These are phyloP conservation scores for Fraxinus platypoda DNA, from an alignment of 305 asterid genomes.

Conservation along the genomic window DNA sequence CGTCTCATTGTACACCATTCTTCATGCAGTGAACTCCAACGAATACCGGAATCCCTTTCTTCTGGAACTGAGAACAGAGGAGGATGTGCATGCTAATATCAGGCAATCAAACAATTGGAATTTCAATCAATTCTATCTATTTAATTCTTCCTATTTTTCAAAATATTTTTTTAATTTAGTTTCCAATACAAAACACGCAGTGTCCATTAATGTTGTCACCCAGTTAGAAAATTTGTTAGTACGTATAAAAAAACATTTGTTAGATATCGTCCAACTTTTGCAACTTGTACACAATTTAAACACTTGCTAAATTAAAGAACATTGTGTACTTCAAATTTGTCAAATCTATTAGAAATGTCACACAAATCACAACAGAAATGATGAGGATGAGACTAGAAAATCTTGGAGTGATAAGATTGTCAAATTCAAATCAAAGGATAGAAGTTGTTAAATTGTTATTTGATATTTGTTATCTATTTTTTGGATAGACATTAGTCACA, in stretches of 20 bases:
- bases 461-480: too few species aligned
- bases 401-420: too few species aligned
- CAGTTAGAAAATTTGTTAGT: not conserved
- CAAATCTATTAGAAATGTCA: too few species aligned
- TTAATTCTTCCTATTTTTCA: not conserved
- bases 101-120: not conserved
- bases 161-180: not conserved
- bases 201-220: not conserved
- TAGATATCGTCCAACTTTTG: not conserved
- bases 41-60: constrained; percentile 56
- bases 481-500: too few species aligned
- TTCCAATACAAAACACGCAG: not conserved
- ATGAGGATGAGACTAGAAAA: too few species aligned
- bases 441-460: too few species aligned
- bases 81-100: constrained; percentile 57
- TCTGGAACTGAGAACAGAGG: constrained; percentile 62
- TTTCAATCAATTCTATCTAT: not conserved
- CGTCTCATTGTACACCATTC: not conserved
- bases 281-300: not conserved
- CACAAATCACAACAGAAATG: too few species aligned
- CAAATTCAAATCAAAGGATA: too few species aligned
- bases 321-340: not conserved
- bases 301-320: not conserved
- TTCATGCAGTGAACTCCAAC: constrained; percentile 53
- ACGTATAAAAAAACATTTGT: not conserved